These are phyloP conservation scores for Geotrichum restrictum DNA, from an alignment of 1,139 yeast species.

Conservation along the genomic window DNA sequence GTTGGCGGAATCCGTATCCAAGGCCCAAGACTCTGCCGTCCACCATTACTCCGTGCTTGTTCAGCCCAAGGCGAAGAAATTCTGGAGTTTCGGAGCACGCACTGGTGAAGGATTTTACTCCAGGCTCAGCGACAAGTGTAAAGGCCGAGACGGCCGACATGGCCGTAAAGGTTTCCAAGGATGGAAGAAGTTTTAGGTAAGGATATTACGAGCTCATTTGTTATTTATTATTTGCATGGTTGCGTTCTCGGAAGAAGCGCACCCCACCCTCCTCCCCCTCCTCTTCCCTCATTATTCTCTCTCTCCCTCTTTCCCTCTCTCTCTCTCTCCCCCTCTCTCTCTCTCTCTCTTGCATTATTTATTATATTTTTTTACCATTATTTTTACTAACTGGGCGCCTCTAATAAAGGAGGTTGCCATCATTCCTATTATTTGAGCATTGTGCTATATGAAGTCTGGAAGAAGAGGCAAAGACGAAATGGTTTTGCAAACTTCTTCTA, in stretches of 20 bases:
- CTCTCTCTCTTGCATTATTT: not conserved
- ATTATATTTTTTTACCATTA: not conserved
- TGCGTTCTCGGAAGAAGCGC: not conserved
- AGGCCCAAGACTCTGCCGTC: not conserved
- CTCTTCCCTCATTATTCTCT: not conserved
- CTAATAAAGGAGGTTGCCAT: slow-evolving; percentile 2
- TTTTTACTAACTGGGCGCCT: slow-evolving; percentile 9
- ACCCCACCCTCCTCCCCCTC: no score
- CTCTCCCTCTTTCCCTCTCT: not conserved
- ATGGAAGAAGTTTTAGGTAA: slow-evolving; percentile 2
- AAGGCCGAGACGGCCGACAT: not conserved
- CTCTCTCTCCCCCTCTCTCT: not conserved
- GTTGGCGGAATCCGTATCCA: not conserved
- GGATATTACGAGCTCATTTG: not conserved
- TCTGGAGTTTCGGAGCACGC: no score
- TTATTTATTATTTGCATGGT: slow-evolving; percentile 8
- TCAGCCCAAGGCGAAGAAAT: not conserved
- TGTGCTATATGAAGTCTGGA: slow-evolving; percentile 1
- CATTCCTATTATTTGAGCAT: slow-evolving; percentile 1
- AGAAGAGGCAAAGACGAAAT: not conserved
- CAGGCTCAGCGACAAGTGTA: not conserved
- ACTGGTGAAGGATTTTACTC: no score
- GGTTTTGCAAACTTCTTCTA: not conserved
- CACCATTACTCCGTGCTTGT: not conserved
- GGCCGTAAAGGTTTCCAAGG: not conserved